Evolutionary conservation across 1,284 basidiomycete species (phyloP).

Genomic region (Hymenochaete sp.): DNA sequence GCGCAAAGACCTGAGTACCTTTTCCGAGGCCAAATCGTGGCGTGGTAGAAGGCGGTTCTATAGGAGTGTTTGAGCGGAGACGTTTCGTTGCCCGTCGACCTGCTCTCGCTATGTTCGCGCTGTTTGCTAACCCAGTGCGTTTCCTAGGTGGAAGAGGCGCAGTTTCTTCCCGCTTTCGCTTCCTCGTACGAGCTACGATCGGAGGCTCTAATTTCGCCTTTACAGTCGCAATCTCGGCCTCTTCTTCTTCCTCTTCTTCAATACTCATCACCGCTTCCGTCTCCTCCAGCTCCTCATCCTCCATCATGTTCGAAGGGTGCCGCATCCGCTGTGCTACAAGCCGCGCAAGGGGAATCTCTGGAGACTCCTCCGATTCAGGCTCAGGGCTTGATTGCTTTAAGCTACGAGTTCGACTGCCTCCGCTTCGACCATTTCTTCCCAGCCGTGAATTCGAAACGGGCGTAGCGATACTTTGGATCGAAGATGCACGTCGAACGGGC

Average conservation of each 20-base stretch:
- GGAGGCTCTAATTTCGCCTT: conserved; percentile 29
- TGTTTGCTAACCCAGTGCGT: conserved; percentile 21
- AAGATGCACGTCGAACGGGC: no score
- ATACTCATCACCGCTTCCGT: conserved; percentile 24
- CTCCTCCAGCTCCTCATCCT: conserved; percentile 2
- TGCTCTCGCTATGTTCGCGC: conserved; percentile 18
- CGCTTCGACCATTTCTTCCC: no score
- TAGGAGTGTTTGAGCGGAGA: conserved; percentile 2
- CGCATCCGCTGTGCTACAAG: background rate
- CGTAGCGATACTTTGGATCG: no score
- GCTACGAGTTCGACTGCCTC: no score
- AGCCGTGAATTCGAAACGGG: no score
- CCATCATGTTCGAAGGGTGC: no score
- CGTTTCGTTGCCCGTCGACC: background rate
- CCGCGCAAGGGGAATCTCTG: conserved; percentile 5
- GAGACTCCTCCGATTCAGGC: conserved; percentile 4
- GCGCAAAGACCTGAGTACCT: conserved; percentile 52
- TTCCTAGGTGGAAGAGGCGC: conserved; percentile 18
- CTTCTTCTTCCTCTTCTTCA: conserved; percentile 33
- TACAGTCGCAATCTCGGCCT: conserved; percentile 40
- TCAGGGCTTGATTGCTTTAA: conserved; percentile 1
- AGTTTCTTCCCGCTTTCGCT: conserved; percentile 38
- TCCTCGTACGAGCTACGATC: conserved; percentile 27
- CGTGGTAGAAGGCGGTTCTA: background rate
- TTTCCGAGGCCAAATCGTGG: conserved; percentile 18